Evolutionary conservation across 768 basidiomycete genomes (phyloP), one percentile per base, ranked within the genome.

Genomic region (Clavulina sp.): DNA sequence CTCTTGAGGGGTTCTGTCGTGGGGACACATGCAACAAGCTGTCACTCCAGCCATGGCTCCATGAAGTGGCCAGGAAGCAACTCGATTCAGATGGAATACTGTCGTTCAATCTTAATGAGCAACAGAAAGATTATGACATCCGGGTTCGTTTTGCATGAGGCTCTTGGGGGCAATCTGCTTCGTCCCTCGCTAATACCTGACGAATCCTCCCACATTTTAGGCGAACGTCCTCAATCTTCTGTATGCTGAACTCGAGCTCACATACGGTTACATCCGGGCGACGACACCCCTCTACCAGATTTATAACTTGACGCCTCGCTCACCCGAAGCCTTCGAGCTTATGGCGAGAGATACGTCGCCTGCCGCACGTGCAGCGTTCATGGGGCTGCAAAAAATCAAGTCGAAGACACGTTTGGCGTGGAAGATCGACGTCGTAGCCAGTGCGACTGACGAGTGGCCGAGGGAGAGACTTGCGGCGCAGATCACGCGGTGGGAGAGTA

Each of bases 211-310:
- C n/a, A n/a, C n/a, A n/a, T n/a, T n/a, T 24, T 54, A 71, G 71
- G 44, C 58, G 33, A 73, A 69, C 54, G 66, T 69, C 13, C 65
- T 74, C 7, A 64, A 63, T 1, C 62, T 75, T 4, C 65, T 65
- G 31, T 74, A 70, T 57, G 72, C 73, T 3, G 63, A 68, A 48
- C 63, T 74, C 5, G 73, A 75, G 58, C 64, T 74, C 6, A 65
- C 72, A n/a, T 65, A 68, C 48, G 64, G 62, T 2, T 65, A 66
- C 48, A 61, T 75, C 23, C 63, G 72, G 16, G 70, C 72, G 3
- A 60, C 68, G 31, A 75, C 73, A 0, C 73, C 73, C 0, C 70
- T 67, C 53, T 75, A 69, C 52, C 62, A 67, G 3, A 50, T 65
- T 13, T 73, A 72, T 56, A 64, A 68, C 33, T 60, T 72, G 53